Evolutionary conservation across 441 rosid species (phyloP), one percentile per base, ranked within the genome.

Genomic region (Biscutella laevigata): DNA sequence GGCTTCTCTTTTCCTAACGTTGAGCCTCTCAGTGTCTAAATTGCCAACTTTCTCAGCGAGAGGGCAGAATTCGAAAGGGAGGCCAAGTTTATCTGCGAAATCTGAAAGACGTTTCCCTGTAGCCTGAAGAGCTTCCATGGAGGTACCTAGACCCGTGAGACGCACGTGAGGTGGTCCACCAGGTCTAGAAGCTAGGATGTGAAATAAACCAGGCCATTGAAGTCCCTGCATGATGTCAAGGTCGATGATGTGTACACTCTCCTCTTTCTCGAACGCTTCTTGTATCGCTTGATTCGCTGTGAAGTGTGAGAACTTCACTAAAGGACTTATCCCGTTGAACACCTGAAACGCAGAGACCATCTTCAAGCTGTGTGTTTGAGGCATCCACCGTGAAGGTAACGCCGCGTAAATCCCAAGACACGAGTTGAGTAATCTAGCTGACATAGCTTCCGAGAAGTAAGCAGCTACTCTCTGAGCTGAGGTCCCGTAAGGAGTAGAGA

Each of bases 201-300:
- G 98, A 38, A 92, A 92, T 10, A 92, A 74, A 11, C 96, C 98
- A 28, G 98, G 98, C 98, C 98, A 92, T 47, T 92, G 98, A 53
- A 92, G 68, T 7, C 98, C 98, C 66, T 92, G 98, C 98, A 92
- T 92, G 59, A 92, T 88, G 39, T 92, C 98, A 14, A 92, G 74
- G 61, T 92, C 98, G 35, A 92, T 84, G 55, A 92, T 86, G 72
- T 92, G 98, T 22, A 92, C 96, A 26, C 86, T 63, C 4, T 88
- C 96, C 57, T 92, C 98, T 55, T 95, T 75, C 64, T 86, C 96
- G 29, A 92, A 88, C 2, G 96, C 96, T 71, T 92, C 95, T 65
- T 88, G 96, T 3, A 92, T 92, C 10, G 98, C 98, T 45, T 88
- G 96, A 52, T 92, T 92, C 0, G 98, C 98, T 0, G 98, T 88